Base-by-base conservation (phyloP, 1,284 basidiomycete genomes). In the Microbotryum lychnidis-dioicae region DNA sequence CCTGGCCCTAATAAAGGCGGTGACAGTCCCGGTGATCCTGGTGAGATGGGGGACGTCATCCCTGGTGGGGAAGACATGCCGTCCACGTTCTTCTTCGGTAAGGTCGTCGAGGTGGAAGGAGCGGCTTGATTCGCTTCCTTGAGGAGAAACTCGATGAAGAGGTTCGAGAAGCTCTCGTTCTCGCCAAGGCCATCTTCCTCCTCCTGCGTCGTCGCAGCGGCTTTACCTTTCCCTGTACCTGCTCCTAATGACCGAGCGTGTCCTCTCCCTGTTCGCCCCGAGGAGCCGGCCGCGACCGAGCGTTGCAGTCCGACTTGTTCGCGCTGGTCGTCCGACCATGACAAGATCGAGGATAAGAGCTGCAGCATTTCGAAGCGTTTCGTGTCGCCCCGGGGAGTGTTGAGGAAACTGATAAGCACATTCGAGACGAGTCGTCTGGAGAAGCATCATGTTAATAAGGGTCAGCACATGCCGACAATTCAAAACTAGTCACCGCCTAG, bases 311-410 rank as follows among this genome's bases (percentile, higher is more conserved):
- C 94, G 0, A 93, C 94, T 65, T 84, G 87, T 74, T 92, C 91
- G 42, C 90, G 83, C 76, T 98, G 92, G 47, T 81, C 78, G 64
- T 97, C 93, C 52, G 82, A 81, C 94, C 96, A 99, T 5, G 83
- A 84, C 16, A 99, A 80, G 54, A 99, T 87, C 6, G 89, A 89
- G 2, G 89, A 82, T 6, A 99, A 82, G 1, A 99, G 80, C 1
- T 83, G 81, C 14, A 99, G 82, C 86, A 98, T 97, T 77, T 99
- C 96, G 75, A 94, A 99, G 7, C 94, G 84, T 75, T 98, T 98
- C 25, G 86, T 79, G 75, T 99, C 94, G 25, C 85, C 87, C 10
- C 96, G 84, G 10, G 92, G 89, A 0, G 91, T 93, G 9, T 82
- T 83, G 56, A 99, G 80, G 79, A 97, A 99, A 1, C 86, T 85